Evolutionary conservation across 352 stramenopile species (phyloP), one percentile per base, ranked within the genome.

Genomic region (Pythium brachiatum): DNA sequence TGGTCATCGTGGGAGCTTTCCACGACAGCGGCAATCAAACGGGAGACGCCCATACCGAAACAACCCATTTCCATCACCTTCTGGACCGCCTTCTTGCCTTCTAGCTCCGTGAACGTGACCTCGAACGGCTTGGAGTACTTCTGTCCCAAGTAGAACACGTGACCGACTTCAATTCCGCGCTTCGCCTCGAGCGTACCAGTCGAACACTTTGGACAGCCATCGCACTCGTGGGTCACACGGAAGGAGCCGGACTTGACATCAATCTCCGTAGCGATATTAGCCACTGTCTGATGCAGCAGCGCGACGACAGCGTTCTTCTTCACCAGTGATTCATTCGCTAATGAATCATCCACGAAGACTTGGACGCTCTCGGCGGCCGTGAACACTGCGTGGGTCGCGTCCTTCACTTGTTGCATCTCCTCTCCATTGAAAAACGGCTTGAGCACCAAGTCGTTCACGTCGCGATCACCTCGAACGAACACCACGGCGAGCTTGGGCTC

Each of bases 131-230:
- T 90, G 13, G 85, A 93, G 69, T 96, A 97, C 73, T 94, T 95
- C 43, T 89, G 74, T n/a, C 89, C 88, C 1, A 97, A 70, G 61
- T 95, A 92, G 59, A 96, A 97, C 25, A 94, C 83, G 71, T 95
- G 86, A 11, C 84, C 89, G 21, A 97, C 86, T 62, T 97, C 89
- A 18, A 97, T 97, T 31, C 89, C 89, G 16, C 85, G 84, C 55
- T 90, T 90, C 39, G 74, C 78, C 21, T 84, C 73, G 1, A 97
- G 80, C 11, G 61, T 62, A 18, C 70, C 75, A 15, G 64, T 34
- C 15, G 56, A 59, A 23, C 69, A 66, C 8, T 76, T 73, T 16
- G 80, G 69, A 38, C 85, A 95, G 27, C 62, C 67, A 29, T 95
- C 86, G 26, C 83, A 81, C 44, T 83, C 83, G 54, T 81, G 57